Evolutionary conservation across 495 filamentous ascomycete species (phyloP).

Genomic region (Cladorrhinum samala): DNA sequence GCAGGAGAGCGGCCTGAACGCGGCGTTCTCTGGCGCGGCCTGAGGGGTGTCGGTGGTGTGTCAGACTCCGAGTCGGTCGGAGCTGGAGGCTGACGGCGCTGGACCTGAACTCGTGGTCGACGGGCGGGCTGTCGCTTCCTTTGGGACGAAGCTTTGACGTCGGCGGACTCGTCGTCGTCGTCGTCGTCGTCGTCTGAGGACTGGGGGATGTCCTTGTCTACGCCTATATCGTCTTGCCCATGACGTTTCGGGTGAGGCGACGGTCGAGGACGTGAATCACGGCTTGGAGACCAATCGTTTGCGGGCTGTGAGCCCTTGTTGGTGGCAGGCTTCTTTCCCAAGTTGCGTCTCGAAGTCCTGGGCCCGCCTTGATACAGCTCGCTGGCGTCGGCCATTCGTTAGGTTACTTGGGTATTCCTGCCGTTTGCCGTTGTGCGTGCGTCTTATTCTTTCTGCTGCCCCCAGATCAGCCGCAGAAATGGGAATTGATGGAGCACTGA

Average conservation of each 20-base stretch:
- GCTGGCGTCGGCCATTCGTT: slow-evolving; percentile 39
- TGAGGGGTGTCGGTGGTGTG: slow-evolving; percentile 11
- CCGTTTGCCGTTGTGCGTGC: not conserved
- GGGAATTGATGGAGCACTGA: slow-evolving; percentile 3
- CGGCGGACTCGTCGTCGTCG: slow-evolving; percentile 12
- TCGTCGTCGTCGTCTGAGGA: slow-evolving; percentile 11
- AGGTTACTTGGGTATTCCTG: not conserved
- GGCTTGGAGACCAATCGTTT: slow-evolving; percentile 37
- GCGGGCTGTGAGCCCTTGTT: slow-evolving; percentile 27
- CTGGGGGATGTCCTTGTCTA: slow-evolving; percentile 18
- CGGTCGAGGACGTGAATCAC: slow-evolving; percentile 31
- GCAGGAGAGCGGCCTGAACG: slow-evolving; percentile 8
- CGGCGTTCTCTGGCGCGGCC: slow-evolving; percentile 8
- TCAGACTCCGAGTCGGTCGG: slow-evolving; percentile 10
- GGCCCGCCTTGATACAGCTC: slow-evolving; percentile 26
- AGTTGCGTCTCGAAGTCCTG: slow-evolving; percentile 22
- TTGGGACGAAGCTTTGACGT: slow-evolving; percentile 19
- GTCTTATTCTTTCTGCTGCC: not conserved
- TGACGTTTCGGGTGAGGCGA: slow-evolving; percentile 33
- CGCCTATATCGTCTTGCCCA: slow-evolving; percentile 29
- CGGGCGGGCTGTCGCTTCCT: slow-evolving; percentile 9
- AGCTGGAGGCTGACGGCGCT: slow-evolving; percentile 10
- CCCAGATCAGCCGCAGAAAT: not conserved
- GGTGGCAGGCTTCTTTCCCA: slow-evolving; percentile 27
- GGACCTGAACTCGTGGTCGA: slow-evolving; percentile 8